Evolutionary conservation across 176 grass and related monocot genomes (phyloP), one percentile per base, ranked within the genome.

Genomic region (Otatea glauca): DNA sequence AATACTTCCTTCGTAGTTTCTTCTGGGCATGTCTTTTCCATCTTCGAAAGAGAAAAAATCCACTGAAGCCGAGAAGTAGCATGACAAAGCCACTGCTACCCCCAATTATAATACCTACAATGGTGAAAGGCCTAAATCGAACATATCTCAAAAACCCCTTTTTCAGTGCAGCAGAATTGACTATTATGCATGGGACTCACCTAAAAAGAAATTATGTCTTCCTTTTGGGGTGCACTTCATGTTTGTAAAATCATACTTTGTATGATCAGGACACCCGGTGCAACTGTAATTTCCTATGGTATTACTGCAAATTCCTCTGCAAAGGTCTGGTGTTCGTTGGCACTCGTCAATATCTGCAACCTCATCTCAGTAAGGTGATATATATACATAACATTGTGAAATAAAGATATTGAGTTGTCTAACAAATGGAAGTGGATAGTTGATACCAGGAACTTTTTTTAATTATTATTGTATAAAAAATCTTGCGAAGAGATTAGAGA

Each of bases 321-420:
- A 53, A 15, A 27, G 5, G 7, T 6, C 16, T 12, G 68, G 20
- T 60, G 5, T 42, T 5, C 0, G 20, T 6, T 54, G 4, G 50
- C 81, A 83, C 34, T 83, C 81, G 2, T 83, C 6, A 32, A 83
- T 47, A 83, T 83, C 81, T 83, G 81, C 11, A 83, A 66, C 6
- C 11, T 11, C 10, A 48, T 48, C 45, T 13, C 45, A 48, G 45
- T 48, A 48, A 48, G 45, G 0, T 48, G 3, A 48, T 48, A 48
- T 37, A 37, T 37, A 37, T 4, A 37, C 45, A 13, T 13, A 48
- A 48, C 11, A 48, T 48, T 3, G 12, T 48, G 4, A 12, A 48
- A 48, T 48, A 48, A 48, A 13, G 12, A 48, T 48, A 48, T 48
- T 48, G 10, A 0, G 3, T 45, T 3, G 10, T 45, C 43, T 45